Evolutionary conservation across 2,329 filamentous ascomycete species (phyloP).

Genomic region (Dryadomyces quercus-mongolicae): DNA sequence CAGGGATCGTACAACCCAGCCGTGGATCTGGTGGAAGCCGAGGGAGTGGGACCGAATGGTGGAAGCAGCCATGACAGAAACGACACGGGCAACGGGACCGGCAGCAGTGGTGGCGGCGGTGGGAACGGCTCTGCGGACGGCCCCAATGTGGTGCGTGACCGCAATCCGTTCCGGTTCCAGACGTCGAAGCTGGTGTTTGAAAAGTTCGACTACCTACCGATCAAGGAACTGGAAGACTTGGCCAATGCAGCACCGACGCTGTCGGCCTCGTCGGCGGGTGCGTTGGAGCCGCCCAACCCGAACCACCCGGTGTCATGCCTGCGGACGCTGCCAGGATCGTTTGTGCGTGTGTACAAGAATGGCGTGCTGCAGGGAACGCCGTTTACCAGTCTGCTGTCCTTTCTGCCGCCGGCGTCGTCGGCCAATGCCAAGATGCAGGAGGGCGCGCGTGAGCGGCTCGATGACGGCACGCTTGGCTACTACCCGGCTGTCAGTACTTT

Average conservation of each 20-base stretch:
- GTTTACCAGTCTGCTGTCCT: slow-evolving; percentile 78
- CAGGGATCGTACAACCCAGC: slow-evolving; percentile 79
- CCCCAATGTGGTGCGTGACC: slow-evolving; percentile 82
- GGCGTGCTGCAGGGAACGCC: slow-evolving; percentile 75
- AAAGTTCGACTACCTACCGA: slow-evolving; percentile 76
- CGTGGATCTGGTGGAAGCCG: slow-evolving; percentile 53
- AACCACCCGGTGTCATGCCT: slow-evolving; percentile 65
- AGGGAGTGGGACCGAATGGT: slow-evolving; percentile 7
- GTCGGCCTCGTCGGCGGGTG: slow-evolving; percentile 17
- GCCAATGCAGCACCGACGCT: slow-evolving; percentile 54
- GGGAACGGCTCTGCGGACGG: slow-evolving; percentile 29
- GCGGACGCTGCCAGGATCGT: slow-evolving; percentile 74
- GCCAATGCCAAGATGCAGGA: slow-evolving; percentile 58
- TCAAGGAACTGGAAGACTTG: slow-evolving; percentile 77
- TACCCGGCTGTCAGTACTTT: slow-evolving; percentile 91
- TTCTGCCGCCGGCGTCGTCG: slow-evolving; percentile 79
- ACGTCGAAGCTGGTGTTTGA: slow-evolving; percentile 80
- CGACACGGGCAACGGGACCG: not conserved
- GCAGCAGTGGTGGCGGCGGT: not conserved
- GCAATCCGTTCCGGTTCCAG: slow-evolving; percentile 90
- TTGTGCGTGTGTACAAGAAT: slow-evolving; percentile 88
- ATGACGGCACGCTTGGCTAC: slow-evolving; percentile 92
- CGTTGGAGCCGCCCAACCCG: slow-evolving; percentile 47
- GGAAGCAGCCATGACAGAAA: slow-evolving; percentile 25
- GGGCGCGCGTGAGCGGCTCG: slow-evolving; percentile 73